These are phyloP conservation scores for Kwoniella dejecticola DNA, from an alignment of 768 basidiomycete genomes.

Conservation along the genomic window DNA sequence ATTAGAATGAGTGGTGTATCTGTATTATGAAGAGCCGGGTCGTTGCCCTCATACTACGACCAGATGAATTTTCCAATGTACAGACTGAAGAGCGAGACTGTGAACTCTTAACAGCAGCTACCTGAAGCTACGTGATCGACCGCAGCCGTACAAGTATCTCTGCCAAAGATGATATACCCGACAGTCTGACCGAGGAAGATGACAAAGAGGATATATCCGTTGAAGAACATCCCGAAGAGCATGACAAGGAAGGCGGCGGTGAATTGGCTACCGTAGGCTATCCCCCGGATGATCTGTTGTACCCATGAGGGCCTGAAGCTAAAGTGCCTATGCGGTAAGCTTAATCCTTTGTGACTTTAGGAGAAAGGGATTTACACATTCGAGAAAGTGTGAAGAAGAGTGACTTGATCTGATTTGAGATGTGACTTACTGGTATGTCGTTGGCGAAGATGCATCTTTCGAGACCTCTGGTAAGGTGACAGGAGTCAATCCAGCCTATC, in stretches of 20 bases:
- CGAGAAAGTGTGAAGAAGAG: too few relatives aligned
- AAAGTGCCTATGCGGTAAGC: background rate
- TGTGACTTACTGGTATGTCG: conserved; percentile 6
- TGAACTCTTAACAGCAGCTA: conserved; percentile 28
- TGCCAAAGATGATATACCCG: conserved; percentile 40
- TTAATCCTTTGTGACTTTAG: background rate
- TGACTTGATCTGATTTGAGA: too few relatives aligned
- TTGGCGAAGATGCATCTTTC: background rate
- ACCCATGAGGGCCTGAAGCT: conserved; percentile 39
- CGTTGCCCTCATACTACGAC: too few relatives aligned
- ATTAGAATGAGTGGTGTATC: too few relatives aligned
- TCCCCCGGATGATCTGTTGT: conserved; percentile 49
- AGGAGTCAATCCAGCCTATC: background rate
- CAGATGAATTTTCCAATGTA: too few relatives aligned
- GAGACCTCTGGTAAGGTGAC: background rate
- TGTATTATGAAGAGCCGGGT: too few relatives aligned
- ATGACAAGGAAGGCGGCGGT: conserved; percentile 49
- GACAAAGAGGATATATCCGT: conserved; percentile 52
- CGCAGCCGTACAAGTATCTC: conserved; percentile 34
- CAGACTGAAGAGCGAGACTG: too few relatives aligned
- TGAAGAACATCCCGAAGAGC: conserved; percentile 54
- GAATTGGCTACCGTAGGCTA: conserved; percentile 51
- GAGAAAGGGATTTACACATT: too few relatives aligned
- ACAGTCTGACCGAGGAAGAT: conserved; percentile 52
- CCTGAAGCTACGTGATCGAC: conserved; percentile 22